Conservation (phyloP, 2,329 filamentous ascomycete species). For the Pyrenophora teres region DNA sequence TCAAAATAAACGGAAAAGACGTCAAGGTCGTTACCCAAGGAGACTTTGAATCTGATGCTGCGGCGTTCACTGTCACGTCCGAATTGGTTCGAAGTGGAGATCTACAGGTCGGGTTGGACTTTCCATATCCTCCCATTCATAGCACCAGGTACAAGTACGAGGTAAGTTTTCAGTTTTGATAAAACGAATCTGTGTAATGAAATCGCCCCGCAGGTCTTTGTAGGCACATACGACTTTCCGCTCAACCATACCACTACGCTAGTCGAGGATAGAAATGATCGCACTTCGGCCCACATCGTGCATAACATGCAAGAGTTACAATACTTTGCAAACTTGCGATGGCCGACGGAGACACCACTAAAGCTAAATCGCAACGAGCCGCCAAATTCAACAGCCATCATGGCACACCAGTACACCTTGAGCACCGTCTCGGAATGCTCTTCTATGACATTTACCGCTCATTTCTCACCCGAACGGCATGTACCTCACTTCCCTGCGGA, state of each 20-base stretch:
- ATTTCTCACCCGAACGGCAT: conserved; percentile 34
- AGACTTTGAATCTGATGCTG: conserved; percentile 52
- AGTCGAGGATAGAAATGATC: conserved; percentile 22
- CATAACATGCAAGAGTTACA: conserved; percentile 51
- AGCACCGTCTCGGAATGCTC: conserved; percentile 4
- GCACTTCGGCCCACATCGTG: conserved; percentile 48
- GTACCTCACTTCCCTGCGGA: conserved; percentile 22
- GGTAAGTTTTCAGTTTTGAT: conserved; percentile 5
- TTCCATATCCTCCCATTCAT: conserved; percentile 52
- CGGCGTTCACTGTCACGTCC: conserved; percentile 53
- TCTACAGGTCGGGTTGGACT: conserved; percentile 57
- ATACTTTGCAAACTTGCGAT: conserved; percentile 51
- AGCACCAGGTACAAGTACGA: conserved; percentile 34
- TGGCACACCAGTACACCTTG: conserved; percentile 37
- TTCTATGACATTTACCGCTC: conserved; percentile 27
- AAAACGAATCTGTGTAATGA: background rate
- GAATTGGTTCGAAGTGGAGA: conserved; percentile 46
- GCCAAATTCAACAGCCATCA: conserved; percentile 49
- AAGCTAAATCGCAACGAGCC: conserved; percentile 42
- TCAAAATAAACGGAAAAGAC: conserved; percentile 47
- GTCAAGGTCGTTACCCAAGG: conserved; percentile 54
- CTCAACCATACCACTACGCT: conserved; percentile 51
- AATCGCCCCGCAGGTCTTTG: conserved; percentile 54
- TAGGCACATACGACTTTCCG: conserved; percentile 56
- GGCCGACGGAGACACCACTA: conserved; percentile 45